Base-by-base conservation (phyloP, 805 yeast species). In the Torulaspora franciscae region DNA sequence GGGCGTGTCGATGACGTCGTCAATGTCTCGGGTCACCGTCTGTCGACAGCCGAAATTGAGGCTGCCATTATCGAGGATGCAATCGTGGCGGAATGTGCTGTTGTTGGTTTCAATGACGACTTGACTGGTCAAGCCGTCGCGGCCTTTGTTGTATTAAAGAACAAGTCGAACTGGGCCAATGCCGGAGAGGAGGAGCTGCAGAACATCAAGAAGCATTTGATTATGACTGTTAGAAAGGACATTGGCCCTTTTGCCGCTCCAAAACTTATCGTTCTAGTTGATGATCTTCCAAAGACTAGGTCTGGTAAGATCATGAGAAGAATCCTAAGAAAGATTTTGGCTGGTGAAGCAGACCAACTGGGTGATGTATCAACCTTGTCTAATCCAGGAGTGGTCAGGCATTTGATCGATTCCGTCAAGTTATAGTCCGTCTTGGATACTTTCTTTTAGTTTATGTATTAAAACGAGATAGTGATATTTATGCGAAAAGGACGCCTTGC, bases 1-100 rank as follows among this genome's bases (percentile, higher is more conserved):
- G 95, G 95, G 45, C 76, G 95, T 70, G 93, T 85, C 49, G 95
- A 85, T 65, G 95, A 85, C 64, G 95, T 85, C 48, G 95, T 85
- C 42, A 85, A 85, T 62, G 93, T 85, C 33, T 80, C 88, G 28
- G 95, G 95, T 46, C 95, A 85, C 70, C 74, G 95, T 64, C 72
- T 85, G 57, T 84, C 93, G n/a, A 85, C 95, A 38, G 88, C 95
- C 29, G 95, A 85, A 67, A 85, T 85, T 55, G 95, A 85, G 68
- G 85, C 90, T 38, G 89, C 91, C 6, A 70, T 85, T 50, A 74
- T 83, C 53, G 91, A 84, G 65, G 85, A 83, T 66, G 67, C 72
- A 19, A 69, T 74, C 38, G 89, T 85, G 42, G 79, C 83, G 34
- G 95, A 85, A 66, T 73, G 83, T 57, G 95, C 95, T 6, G 95